Base-by-base conservation (phyloP, 257 asterid genomes). In the Oldenlandia corymbosa region DNA sequence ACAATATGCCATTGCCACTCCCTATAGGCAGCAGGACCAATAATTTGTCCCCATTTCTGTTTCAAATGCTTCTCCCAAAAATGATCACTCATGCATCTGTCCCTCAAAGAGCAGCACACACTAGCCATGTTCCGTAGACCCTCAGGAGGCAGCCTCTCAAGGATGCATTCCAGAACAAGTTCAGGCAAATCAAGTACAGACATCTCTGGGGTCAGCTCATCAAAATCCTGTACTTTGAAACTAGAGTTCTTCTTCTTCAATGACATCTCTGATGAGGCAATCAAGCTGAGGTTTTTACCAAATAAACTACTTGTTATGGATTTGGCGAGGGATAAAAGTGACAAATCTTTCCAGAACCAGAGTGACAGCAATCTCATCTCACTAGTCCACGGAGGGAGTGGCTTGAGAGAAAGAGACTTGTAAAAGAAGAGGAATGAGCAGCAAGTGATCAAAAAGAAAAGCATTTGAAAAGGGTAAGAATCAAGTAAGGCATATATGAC, bases 181-280 rank as follows among this genome's bases (percentile, higher is more conserved):
- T 90, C 97, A 26, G 97, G 97, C 78, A 90, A 81, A 64, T 88
- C 96, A 45, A 90, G 46, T 10, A 90, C 45, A 32, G 82, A 77
- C 73, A 76, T 69, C 12, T 61, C 80, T 14, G 77, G 53, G 6
- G 39, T 37, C 58, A 20, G 27, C 54, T 64, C 61, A 30, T 81
- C 86, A 20, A 58, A 46, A 24, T 36, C 74, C 50, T 72, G 76
- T 7, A 34, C 74, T 68, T 75, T 79, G 50, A 72, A 58, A 36
- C 49, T 56, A 11, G 54, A 32, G 30, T 14, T 52, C 68, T 75
- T 87, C 70, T 69, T 77, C 76, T 70, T 64, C 3, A 66, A 39
- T 0, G 79, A 66, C 86, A 79, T 36, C 54, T 39, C 78, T 13
- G 75, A n/a, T n/a, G n/a, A 41, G 51, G 76, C 39, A 36, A 61